A percentile compares a stretch with the other conserved stretches of the same genome.
Conservation (phyloP, 495 filamentous ascomycete species). For the Podospora pseudoanserina region DNA sequence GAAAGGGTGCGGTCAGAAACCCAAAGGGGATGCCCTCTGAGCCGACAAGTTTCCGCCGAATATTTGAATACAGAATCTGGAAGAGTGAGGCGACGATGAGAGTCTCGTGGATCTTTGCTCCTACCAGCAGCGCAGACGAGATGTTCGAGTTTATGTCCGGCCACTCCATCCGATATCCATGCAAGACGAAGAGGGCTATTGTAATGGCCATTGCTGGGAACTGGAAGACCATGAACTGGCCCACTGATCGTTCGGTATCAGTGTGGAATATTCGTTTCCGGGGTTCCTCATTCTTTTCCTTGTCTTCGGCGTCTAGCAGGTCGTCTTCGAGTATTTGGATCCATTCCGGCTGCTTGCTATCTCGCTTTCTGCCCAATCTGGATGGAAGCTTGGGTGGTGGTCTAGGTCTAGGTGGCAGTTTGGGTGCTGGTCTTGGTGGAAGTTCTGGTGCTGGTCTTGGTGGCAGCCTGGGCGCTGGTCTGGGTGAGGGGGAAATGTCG, state of each 20-base stretch:
- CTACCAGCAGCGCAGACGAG: background rate
- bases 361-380: too few species aligned
- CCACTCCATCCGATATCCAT: background rate
- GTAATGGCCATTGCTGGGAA: background rate
- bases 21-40: constrained; percentile 1
- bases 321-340: too few species aligned
- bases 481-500: too few species aligned
- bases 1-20: background rate
- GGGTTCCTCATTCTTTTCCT: background rate
- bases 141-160: too few species aligned
- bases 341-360: too few species aligned
- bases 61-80: constrained; percentile 2
- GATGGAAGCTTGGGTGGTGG: too few species aligned
- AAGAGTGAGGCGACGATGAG: constrained; percentile 8
- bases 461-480: too few species aligned
- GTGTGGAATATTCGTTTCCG: background rate
- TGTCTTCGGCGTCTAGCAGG: background rate
- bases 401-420: too few species aligned
- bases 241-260: background rate
- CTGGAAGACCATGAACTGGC: background rate
- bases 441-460: too few species aligned
- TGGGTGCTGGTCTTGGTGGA: too few species aligned
- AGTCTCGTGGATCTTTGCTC: constrained; percentile 2
- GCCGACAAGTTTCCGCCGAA: background rate
- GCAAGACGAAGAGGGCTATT: background rate